phyloP scores from a whole-genome alignment of 164 flowering plant genomes.

The Vitis labrusca region DNA sequence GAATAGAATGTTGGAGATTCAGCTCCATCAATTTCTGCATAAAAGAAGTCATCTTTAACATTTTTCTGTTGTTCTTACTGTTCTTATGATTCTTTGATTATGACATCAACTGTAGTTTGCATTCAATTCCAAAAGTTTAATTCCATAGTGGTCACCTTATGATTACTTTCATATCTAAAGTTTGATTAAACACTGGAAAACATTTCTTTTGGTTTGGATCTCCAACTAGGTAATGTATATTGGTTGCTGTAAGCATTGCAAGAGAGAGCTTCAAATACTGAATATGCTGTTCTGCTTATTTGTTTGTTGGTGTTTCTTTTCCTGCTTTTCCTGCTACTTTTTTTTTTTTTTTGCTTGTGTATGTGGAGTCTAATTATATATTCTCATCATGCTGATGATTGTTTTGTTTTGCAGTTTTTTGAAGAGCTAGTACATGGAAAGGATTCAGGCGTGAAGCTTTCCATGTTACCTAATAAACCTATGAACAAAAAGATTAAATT shows the following conservation, averaged over 20 bases:
- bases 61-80: neutral
- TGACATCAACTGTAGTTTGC: too few relatives aligned
- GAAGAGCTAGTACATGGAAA: slow-evolving; percentile 76
- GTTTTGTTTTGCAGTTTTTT: slow-evolving; percentile 50
- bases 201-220: neutral
- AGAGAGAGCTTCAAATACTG: neutral
- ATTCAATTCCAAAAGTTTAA: too few relatives aligned
- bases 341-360: too few relatives aligned
- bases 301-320: neutral
- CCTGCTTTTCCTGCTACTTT: too few relatives aligned
- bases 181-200: neutral
- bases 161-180: neutral
- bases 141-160: too few relatives aligned
- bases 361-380: neutral
- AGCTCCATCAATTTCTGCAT: neutral
- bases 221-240: neutral
- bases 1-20: neutral
- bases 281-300: neutral
- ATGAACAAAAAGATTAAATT: slow-evolving; percentile 68
- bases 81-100: neutral
- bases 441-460: slow-evolving; percentile 26
- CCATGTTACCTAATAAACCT: slow-evolving; percentile 38
- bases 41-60: neutral
- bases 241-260: neutral
- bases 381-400: neutral